Evolutionary conservation across 164 flowering plant genomes (phyloP), one percentile per base, ranked within the genome.

Genomic region (Buxus sempervirens): DNA sequence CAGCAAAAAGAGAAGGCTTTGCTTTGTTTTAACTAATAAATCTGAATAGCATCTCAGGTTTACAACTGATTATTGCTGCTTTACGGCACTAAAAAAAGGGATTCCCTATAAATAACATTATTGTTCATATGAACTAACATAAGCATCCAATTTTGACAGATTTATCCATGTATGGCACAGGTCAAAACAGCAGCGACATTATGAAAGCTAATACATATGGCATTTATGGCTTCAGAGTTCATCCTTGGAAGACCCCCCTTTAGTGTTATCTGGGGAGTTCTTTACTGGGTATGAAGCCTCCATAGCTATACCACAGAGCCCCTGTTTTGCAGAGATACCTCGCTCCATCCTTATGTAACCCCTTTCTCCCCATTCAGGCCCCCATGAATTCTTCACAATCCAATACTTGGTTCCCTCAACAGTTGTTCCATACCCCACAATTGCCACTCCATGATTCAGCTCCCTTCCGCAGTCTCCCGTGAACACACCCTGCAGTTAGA

Each of bases 331-430:
- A 8, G 60, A 62, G 3, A 79, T 16, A 5, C 64, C 78, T 1
- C 79, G 69, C 45, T 73, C 62, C 70, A 82, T 77, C 54, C 84
- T 77, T 13, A 82, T 54, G 68, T 77, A 82, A 16, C 84, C 84
- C 21, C 70, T 65, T 72, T 79, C 82, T 21, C 82, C 82, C 82
- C 82, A 82, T 2, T 58, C 66, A 20, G 38, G 41, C 14, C 87
- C 87, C 87, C 82, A 82, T 8, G 87, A 84, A 60, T 80, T 84
- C 73, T 73, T 80, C 48, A 84, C 82, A 0, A 76, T 72, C 85
- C 85, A 84, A 55, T 82, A 84, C 24, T 84, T 76, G 0, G 76
- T 76, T 3, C 84, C 86, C 48, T 81, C 82, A 5, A 23, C 21
- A 0, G 84, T 76, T 60, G 69, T 16, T 54, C 86, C 82, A 53